Evolutionary conservation across 345 rosid species (phyloP), one percentile per base, ranked within the genome.

Genomic region (Dovyalis caffra): DNA sequence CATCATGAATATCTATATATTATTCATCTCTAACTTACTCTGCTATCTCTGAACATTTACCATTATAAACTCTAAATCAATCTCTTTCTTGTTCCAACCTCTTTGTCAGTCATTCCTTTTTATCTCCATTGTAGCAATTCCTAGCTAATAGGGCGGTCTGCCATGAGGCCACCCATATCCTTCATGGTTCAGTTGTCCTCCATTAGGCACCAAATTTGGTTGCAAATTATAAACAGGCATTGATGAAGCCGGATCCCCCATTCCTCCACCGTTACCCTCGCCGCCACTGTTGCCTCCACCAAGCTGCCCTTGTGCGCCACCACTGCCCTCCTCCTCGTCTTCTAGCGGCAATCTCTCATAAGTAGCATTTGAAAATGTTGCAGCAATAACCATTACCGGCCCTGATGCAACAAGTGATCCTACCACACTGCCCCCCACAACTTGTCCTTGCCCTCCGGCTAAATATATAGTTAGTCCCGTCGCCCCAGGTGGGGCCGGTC

Each of bases 131-230:
- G 18, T 14, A 12, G 47, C 40, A 7, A 51, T 34, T 38, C 37
- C 28, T 69, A 31, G 31, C 57, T 68, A 70, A 78, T 71, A 88
- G 21, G 86, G 84, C 64, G 85, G 81, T 77, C 92, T 71, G 45
- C 86, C 87, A 78, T 85, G 87, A 78, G 76, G 76, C 90, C 89
- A 86, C 51, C 81, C 88, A 76, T 83, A 90, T 71, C 82, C 86
- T 49, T 85, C 94, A 76, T 82, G 85, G 40, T 76, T 86, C 75
- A 85, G 69, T 45, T 66, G 76, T 33, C 76, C 80, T 33, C 76
- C 80, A 45, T 67, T 77, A 29, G 76, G 72, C 38, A 72, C 67
- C 63, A 77, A 32, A 72, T 77, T 77, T 57, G 76, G 68, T n/a
- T n/a, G n/a, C 72, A 77, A 11, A 58, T 58, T 66, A 45, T 71